Base-by-base conservation (phyloP, 805 yeast genomes). In the Komagataella mondaviorum region DNA sequence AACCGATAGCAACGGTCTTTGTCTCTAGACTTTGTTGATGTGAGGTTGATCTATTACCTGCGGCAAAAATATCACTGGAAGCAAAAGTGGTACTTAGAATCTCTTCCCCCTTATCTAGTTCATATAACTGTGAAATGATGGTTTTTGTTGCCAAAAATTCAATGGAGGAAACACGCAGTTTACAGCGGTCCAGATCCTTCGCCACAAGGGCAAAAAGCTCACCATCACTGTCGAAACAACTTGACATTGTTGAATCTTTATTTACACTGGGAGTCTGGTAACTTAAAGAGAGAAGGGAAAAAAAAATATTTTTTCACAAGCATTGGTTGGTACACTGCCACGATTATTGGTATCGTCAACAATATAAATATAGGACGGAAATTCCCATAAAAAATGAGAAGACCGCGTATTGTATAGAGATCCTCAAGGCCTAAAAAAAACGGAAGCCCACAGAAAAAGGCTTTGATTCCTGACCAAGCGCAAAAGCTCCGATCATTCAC, bases 1-100 rank as follows among this genome's bases (percentile, higher is more conserved):
- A 71, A 44, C 88, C 85, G 45, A 88, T 59, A 4, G 83, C 78
- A 14, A 86, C 64, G 12, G 76, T 64, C 50, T 71, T 71, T 24
- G 74, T 68, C 55, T 76, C 78, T 12, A 61, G 52, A 10, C n/a
- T 30, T 30, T 30, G 39, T 8, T 30, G 14, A 23, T 47, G 23
- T 10, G 39, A 30, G 6, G 4, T 30, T 10, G 39, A 30, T 30
- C 39, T 30, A 2, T 30, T 30, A 30, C 39, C 39, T 6, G 39
- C 14, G n/a, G 39, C 39, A 30, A 30, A 30, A 30, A 30, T 30
- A 30, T 30, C 39, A 30, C 39, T 30, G 39, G 39, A 10, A 30
- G 39, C 39, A 30, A 30, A 30, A 30, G 39, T 10, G 14, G 39
- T 30, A 30, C 39, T 30, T 10, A 30, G 39, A 30, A 30, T 30